Evolutionary conservation across 345 rosid genomes (phyloP).

Genomic region (sweet orange (Citrus sinensis)): DNA sequence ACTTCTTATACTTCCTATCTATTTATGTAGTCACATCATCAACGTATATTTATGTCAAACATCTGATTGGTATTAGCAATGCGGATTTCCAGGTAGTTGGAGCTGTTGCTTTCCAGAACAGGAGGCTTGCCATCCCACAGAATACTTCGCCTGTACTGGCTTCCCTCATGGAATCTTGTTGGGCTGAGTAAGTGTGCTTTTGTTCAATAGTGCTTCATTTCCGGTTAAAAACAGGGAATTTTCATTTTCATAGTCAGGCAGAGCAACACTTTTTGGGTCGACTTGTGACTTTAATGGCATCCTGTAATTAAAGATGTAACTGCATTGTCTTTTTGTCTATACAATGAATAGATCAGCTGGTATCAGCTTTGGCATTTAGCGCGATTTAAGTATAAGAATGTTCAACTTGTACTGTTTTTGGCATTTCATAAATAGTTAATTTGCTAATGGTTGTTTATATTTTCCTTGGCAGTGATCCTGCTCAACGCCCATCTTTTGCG

Average conservation of each 20-base stretch:
- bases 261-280: too few relatives aligned
- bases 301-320: neutral
- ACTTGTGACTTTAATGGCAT: neutral
- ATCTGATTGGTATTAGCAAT: neutral
- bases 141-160: constrained; percentile 67
- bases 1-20: neutral
- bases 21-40: neutral
- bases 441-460: neutral
- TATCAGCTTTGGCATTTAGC: neutral
- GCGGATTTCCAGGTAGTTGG: constrained; percentile 71
- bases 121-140: constrained; percentile 76
- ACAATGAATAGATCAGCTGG: neutral
- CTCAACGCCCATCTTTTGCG: constrained; percentile 66
- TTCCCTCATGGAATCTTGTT: constrained; percentile 94
- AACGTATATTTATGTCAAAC: neutral
- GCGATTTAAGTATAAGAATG: neutral
- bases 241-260: neutral
- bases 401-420: neutral
- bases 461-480: constrained; percentile 54
- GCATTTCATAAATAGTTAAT: neutral
- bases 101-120: constrained; percentile 98
- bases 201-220: neutral
- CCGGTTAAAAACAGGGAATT: neutral
- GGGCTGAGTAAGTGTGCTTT: constrained; percentile 66
- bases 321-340: neutral